phyloP scores from a whole-genome alignment of 2,329 filamentous ascomycete genomes.

The Zalaria obscura region DNA sequence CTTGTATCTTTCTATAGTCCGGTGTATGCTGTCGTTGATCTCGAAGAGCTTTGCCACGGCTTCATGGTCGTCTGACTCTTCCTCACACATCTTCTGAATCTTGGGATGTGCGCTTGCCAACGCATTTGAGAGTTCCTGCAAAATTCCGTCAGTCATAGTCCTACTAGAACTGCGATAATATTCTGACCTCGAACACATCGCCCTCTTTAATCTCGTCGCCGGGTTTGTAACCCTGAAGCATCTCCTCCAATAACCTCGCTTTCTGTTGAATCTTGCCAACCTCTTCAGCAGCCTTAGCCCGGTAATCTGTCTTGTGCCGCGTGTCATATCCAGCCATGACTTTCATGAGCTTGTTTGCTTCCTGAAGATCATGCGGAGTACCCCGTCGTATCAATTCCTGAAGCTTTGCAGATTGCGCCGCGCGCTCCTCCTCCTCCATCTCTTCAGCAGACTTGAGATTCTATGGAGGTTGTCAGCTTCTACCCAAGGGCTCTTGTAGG shows the following conservation, averaged over 20 bases:
- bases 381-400: slow-evolving; percentile 92
- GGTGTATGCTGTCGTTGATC: slow-evolving; percentile 97
- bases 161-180: slow-evolving; percentile 7
- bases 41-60: slow-evolving; percentile 90
- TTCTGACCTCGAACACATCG: slow-evolving; percentile 50
- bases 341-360: slow-evolving; percentile 97
- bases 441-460: slow-evolving; percentile 93
- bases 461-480: slow-evolving; percentile 32
- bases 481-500: neutral
- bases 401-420: slow-evolving; percentile 93
- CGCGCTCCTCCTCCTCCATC: slow-evolving; percentile 93
- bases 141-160: neutral
- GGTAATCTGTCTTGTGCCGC: slow-evolving; percentile 89
- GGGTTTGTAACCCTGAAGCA: slow-evolving; percentile 67
- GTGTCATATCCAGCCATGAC: slow-evolving; percentile 98
- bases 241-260: slow-evolving; percentile 80
- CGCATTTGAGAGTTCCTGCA: slow-evolving; percentile 69
- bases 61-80: slow-evolving; percentile 93
- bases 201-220: slow-evolving; percentile 65
- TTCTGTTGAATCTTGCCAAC: slow-evolving; percentile 93
- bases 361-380: slow-evolving; percentile 82
- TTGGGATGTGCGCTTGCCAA: slow-evolving; percentile 92
- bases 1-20: slow-evolving; percentile 90
- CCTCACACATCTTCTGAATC: slow-evolving; percentile 98
- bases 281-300: slow-evolving; percentile 92